Evolutionary conservation across 495 filamentous ascomycete species (phyloP), one percentile per base, ranked within the genome.

Genomic region (Aspergillus asperescens): DNA sequence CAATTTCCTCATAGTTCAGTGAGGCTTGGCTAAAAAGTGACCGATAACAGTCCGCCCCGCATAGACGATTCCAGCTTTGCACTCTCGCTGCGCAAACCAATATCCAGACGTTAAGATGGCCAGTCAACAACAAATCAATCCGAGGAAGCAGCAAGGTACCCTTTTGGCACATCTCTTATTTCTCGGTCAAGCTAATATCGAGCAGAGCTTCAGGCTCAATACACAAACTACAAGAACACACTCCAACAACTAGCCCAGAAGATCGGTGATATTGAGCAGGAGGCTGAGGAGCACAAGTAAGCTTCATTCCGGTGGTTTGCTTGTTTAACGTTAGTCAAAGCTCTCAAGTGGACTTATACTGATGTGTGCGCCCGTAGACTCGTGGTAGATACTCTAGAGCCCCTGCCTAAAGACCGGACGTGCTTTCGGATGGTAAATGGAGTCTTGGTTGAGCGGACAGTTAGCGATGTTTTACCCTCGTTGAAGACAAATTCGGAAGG

Each of bases 371-470:
- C 15, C 10, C 16, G 28, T 63, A 96, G 93, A 70, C 88, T 98
- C 59, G 93, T 98, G 23, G 85, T 98, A 31, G 94, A 98, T 62
- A 97, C 92, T 23, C 75, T 98, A 59, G 81, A 82, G 41, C 91
- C 90, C 31, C 83, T 96, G 19, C 77, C 88, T 20, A 74, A 77
- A 52, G 88, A 94, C 50, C 89, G 93, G 54, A 97, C 95, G 77
- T 97, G 92, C 71, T 98, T 97, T 71, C 91, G 93, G 59, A 87
- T 98, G 86, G 91, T 98, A 66, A 96, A 97, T 67, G 94, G 93
- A 48, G 92, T 97, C 12, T 69, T 98, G 47, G 88, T 93, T 54
- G 94, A 98, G 74, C 80, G 92, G 59, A 95, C 93, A 40, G 88
- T 98, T 55, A 75, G 86, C 67, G 91, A 97, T 68, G 88, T 97